Percentiles rank a stretch among this genome's conserved stretches.
Evolutionary conservation across 2,329 filamentous ascomycete species (phyloP).

Genomic region (Fusarium nematophilum): DNA sequence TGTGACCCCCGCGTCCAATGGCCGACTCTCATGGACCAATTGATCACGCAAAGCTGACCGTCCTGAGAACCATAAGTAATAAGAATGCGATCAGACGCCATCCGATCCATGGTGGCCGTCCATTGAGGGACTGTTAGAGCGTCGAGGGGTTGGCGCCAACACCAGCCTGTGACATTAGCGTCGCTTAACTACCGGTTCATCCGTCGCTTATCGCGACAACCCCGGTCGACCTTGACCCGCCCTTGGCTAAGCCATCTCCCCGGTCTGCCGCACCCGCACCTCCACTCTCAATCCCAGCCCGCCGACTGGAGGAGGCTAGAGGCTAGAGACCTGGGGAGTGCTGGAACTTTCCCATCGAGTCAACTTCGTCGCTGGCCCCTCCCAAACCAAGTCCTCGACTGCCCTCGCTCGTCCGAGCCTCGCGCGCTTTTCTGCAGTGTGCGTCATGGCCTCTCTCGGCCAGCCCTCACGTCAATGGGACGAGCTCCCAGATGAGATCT

Average conservation of each 20-base stretch:
- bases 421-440: background rate
- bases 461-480: constrained; percentile 49
- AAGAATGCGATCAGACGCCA: background rate
- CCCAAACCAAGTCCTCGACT: background rate
- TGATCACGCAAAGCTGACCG: background rate
- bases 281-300: background rate
- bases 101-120: no score
- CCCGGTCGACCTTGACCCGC: constrained; percentile 10
- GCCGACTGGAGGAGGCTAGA: no score
- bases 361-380: background rate
- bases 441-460: constrained; percentile 43
- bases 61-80: background rate
- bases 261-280: background rate
- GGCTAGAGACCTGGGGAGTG: background rate
- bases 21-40: background rate
- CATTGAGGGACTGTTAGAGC: background rate
- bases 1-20: background rate
- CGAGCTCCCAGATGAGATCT: constrained; percentile 71
- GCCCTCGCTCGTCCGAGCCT: background rate
- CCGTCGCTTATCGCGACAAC: constrained; percentile 30
- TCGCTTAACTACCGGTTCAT: constrained; percentile 24
- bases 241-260: background rate
- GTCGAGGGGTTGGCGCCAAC: constrained; percentile 8
- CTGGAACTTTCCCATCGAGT: background rate
- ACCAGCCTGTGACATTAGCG: constrained; percentile 4